Evolutionary conservation across 805 yeast genomes (phyloP).

Genomic region (Suhomyces vadensis): DNA sequence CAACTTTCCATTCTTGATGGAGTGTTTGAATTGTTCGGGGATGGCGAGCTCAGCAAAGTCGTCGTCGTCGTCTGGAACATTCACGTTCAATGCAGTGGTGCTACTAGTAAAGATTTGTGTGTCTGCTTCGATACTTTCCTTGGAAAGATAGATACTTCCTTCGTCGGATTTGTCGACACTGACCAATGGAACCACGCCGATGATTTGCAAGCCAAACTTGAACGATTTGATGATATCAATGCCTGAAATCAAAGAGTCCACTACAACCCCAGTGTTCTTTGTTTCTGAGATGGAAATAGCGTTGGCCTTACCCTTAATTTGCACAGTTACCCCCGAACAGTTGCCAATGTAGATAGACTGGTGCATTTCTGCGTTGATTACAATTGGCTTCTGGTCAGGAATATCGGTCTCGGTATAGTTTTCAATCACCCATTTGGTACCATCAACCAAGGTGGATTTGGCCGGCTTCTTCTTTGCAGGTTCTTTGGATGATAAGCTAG

Average conservation of each 20-base stretch:
- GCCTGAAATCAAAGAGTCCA: conserved; percentile 84
- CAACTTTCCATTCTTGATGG: conserved; percentile 60
- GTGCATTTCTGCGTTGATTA: conserved; percentile 75
- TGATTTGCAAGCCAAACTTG: conserved; percentile 81
- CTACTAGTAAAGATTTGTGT: conserved; percentile 75
- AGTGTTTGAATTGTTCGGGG: conserved; percentile 90
- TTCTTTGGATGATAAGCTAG: conserved; percentile 55
- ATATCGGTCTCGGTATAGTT: conserved; percentile 59
- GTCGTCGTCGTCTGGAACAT: conserved; percentile 70
- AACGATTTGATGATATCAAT: conserved; percentile 81
- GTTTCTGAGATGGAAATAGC: conserved; percentile 81
- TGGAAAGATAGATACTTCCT: conserved; percentile 76
- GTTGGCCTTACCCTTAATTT: conserved; percentile 87
- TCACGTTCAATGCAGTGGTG: conserved; percentile 81
- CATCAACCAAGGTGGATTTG: conserved; percentile 72
- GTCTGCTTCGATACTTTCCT: conserved; percentile 66
- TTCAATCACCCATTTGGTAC: conserved; percentile 82
- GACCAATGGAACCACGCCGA: conserved; percentile 80
- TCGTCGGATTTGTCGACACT: conserved; percentile 87
- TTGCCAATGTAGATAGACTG: conserved; percentile 90
- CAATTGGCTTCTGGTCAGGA: conserved; percentile 54
- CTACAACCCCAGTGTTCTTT: conserved; percentile 68
- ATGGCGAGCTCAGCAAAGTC: conserved; percentile 80
- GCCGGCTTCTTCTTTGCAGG: conserved; percentile 39
- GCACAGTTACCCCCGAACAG: conserved; percentile 71